Evolutionary conservation across 2,329 filamentous ascomycete species (phyloP).

Genomic region (Ophiostoma sp.): DNA sequence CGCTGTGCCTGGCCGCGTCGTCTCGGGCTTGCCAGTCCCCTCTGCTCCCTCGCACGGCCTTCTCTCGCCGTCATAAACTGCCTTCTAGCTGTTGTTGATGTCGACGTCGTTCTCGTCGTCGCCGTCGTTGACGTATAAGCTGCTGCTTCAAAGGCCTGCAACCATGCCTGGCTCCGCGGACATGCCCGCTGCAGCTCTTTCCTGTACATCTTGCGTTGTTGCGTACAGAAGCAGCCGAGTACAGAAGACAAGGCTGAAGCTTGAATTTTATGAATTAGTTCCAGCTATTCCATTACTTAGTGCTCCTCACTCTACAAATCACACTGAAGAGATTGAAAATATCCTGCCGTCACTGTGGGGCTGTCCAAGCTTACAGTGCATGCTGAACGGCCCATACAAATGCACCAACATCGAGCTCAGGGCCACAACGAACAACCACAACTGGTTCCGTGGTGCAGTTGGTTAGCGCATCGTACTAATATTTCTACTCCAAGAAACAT

Average conservation of each 20-base stretch:
- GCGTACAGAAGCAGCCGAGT: neutral
- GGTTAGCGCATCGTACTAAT: slow-evolving; percentile 16
- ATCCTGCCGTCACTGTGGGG: slow-evolving; percentile 12
- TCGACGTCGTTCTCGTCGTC: neutral
- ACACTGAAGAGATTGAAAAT: slow-evolving; percentile 26
- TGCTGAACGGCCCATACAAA: neutral
- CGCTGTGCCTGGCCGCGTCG: slow-evolving; percentile 4
- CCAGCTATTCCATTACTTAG: neutral
- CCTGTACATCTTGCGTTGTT: slow-evolving; percentile 20
- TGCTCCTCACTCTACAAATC: slow-evolving; percentile 21
- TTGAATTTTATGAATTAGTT: no score
- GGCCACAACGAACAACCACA: neutral
- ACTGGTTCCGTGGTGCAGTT: slow-evolving; percentile 14
- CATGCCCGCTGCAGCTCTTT: slow-evolving; percentile 26
- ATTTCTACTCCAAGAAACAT: slow-evolving; percentile 11
- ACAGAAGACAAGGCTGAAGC: slow-evolving; percentile 1
- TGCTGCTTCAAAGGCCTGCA: slow-evolving; percentile 24
- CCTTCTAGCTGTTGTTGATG: neutral
- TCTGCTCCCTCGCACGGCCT: neutral
- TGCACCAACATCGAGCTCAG: neutral
- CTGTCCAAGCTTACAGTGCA: neutral
- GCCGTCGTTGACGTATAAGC: neutral
- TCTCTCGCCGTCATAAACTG: neutral
- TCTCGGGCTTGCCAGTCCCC: neutral
- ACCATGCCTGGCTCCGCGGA: slow-evolving; percentile 26